Conservation (phyloP, 306 rosid genomes). For the Cicer pinnatifidum region DNA sequence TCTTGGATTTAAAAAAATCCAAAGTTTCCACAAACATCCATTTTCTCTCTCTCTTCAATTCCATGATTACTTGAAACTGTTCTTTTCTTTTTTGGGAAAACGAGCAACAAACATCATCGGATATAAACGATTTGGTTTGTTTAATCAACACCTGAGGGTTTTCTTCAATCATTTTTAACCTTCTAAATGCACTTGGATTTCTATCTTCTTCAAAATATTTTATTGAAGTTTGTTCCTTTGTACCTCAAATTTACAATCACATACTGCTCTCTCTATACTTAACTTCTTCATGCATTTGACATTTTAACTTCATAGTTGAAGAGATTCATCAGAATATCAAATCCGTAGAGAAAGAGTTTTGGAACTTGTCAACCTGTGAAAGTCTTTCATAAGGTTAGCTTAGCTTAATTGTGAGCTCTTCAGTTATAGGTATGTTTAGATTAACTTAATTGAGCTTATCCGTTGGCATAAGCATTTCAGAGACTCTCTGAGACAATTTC, state of each 20-base stretch:
- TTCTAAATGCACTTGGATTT: conserved; percentile 51
- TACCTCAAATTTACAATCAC: too few relatives aligned
- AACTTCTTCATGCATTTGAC: conserved; percentile 57
- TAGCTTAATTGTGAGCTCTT: neutral
- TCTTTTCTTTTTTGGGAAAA: neutral
- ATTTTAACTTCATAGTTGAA: conserved; percentile 52
- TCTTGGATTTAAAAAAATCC: conserved; percentile 48
- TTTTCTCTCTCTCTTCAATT: conserved; percentile 31
- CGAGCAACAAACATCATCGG: conserved; percentile 13
- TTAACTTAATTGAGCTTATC: too few relatives aligned
- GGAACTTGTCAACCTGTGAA: too few relatives aligned
- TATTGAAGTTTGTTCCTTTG: too few relatives aligned
- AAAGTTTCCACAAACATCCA: conserved; percentile 29
- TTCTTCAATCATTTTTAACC: conserved; percentile 30
- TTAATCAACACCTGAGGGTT: conserved; percentile 34
- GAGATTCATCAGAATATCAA: conserved; percentile 57
- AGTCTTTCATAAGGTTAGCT: neutral
- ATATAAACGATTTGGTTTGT: conserved; percentile 13
- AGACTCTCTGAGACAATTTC: too few relatives aligned
- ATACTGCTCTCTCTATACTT: neutral
- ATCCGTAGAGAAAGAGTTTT: too few relatives aligned
- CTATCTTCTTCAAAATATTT: too few relatives aligned
- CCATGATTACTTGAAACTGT: conserved; percentile 42
- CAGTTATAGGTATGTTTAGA: neutral
- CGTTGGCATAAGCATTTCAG: too few relatives aligned